Conservation (phyloP, 1,284 basidiomycete species). For the Cutaneotrichosporon sp. region DNA sequence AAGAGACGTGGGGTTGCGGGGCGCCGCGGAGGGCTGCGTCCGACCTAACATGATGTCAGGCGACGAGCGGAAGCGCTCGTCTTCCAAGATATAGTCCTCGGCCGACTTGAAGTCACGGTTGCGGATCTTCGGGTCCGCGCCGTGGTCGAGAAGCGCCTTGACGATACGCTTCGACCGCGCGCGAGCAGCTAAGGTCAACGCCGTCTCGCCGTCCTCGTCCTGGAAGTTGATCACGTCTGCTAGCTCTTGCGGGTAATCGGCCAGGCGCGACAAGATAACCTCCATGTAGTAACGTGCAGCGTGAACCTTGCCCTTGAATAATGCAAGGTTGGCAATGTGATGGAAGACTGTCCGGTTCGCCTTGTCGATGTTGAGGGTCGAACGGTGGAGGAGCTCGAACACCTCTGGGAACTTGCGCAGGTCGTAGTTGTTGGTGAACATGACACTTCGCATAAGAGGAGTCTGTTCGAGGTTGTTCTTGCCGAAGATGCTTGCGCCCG, state of each 20-base stretch:
- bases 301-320: conserved; percentile 96
- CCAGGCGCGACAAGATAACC: conserved; percentile 80
- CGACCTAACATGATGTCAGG: conserved; percentile 54
- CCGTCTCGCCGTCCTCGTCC: conserved; percentile 98
- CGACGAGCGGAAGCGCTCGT: conserved; percentile 92
- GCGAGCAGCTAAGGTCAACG: conserved; percentile 92
- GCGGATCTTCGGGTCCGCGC: conserved; percentile 91
- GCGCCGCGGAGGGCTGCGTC: conserved; percentile 9
- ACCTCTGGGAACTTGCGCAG: conserved; percentile 98
- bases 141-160: conserved; percentile 92
- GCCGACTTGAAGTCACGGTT: conserved; percentile 96
- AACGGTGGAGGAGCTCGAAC: conserved; percentile 93
- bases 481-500: conserved; percentile 95
- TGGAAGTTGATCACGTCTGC: conserved; percentile 99
- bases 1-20: conserved; percentile 21
- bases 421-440: conserved; percentile 99
- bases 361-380: conserved; percentile 98
- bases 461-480: conserved; percentile 97
- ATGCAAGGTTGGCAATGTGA: conserved; percentile 97
- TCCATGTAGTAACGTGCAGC: conserved; percentile 99
- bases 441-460: conserved; percentile 95
- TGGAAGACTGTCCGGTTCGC: conserved; percentile 98
- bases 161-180: conserved; percentile 96
- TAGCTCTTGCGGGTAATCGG: conserved; percentile 95
- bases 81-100: conserved; percentile 98